Evolutionary conservation across 176 grass and related monocot species (phyloP).

Genomic region (Juncus inflexus): DNA sequence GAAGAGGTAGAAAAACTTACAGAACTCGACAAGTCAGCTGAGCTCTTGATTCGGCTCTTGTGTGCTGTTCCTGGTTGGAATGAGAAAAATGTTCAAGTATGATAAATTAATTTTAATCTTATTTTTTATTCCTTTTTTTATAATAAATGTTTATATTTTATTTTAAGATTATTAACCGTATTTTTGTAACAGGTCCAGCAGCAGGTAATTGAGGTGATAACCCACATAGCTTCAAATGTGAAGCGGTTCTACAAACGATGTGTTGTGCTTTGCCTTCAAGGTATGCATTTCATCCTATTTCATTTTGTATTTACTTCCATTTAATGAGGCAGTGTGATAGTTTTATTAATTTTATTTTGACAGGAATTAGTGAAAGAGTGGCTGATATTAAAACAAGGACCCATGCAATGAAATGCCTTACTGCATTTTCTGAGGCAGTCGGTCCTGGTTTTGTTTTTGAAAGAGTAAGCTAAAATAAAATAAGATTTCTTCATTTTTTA

Average conservation of each 20-base stretch:
- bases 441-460: conserved; percentile 98
- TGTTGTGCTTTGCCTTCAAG: conserved; percentile 73
- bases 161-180: conserved; percentile 11
- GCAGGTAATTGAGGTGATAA: conserved; percentile 87
- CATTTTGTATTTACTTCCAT: not conserved
- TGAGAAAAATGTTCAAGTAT: conserved; percentile 97
- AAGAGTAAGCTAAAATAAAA: conserved; percentile 45
- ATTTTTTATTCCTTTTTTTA: conserved; percentile 18
- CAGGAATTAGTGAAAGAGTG: conserved; percentile 93
- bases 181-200: conserved; percentile 86
- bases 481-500: not conserved
- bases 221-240: conserved; percentile 68
- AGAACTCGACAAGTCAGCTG: conserved; percentile 69
- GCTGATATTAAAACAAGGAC: conserved; percentile 95
- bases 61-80: conserved; percentile 94
- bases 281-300: conserved; percentile 37
- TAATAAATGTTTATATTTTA: not conserved
- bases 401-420: conserved; percentile 94
- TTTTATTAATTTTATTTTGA: conserved; percentile 17
- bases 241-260: conserved; percentile 89
- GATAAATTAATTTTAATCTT: conserved; percentile 13
- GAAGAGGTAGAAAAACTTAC: conserved; percentile 78
- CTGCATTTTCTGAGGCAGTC: conserved; percentile 84
- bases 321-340: not conserved
- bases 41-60: conserved; percentile 82